Conservation (phyloP, 495 filamentous ascomycete genomes). For the Usnea hakonensis region DNA sequence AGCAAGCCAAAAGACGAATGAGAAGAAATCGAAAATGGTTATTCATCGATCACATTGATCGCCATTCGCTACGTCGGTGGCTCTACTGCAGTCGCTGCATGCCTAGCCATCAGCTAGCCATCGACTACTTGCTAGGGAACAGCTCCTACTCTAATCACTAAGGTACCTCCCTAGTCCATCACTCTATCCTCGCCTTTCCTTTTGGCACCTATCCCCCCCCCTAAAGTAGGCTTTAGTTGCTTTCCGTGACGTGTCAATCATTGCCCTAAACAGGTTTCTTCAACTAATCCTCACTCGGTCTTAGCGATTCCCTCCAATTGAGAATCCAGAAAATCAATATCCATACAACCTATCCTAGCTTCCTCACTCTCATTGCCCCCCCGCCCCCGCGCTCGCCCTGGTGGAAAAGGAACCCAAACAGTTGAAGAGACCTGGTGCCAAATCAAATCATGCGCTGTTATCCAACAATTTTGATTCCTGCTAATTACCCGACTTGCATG, state of each 20-base stretch:
- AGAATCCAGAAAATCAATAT: no score
- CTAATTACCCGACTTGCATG: neutral
- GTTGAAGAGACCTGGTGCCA: neutral
- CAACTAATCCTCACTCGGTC: no score
- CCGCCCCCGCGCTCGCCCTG: no score
- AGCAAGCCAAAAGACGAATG: no score
- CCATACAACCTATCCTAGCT: no score
- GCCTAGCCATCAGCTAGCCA: neutral
- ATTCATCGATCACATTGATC: no score
- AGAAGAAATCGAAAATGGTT: no score
- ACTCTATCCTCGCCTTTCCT: neutral
- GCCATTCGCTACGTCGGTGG: constrained; percentile 14
- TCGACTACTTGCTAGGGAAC: neutral
- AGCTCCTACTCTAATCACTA: no score
- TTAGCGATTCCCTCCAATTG: no score
- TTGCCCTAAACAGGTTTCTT: neutral
- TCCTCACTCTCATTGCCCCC: neutral
- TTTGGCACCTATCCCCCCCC: neutral
- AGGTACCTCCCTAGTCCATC: no score
- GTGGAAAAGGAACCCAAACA: no score
- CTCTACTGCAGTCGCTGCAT: constrained; percentile 1
- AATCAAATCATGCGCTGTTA: neutral
- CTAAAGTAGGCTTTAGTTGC: neutral
- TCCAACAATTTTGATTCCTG: neutral
- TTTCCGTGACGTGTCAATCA: constrained; percentile 17